A percentile compares a stretch with the other conserved stretches of the same genome.
Evolutionary conservation across 2,329 filamentous ascomycete genomes (phyloP).

Genomic region (Microdochium nivale): DNA sequence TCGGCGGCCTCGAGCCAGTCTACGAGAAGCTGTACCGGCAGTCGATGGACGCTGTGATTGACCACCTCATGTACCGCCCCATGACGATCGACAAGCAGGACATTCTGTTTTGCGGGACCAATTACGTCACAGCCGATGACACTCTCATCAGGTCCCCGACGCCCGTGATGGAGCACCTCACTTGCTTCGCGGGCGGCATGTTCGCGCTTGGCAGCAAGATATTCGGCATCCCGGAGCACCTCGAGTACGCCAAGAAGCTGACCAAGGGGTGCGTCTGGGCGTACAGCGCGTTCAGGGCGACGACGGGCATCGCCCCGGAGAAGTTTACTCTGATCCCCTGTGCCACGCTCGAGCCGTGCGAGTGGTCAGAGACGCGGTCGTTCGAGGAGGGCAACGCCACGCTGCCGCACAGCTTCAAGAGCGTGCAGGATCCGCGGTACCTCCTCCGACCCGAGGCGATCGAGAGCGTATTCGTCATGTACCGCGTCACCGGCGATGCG

Average conservation of each 20-base stretch:
- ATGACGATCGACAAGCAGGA: constrained; percentile 53
- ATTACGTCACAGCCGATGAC: constrained; percentile 14
- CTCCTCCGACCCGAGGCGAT: constrained; percentile 42
- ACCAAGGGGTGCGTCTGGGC: constrained; percentile 51
- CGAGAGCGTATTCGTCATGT: constrained; percentile 45
- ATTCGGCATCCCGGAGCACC: constrained; percentile 34
- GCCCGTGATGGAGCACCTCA: constrained; percentile 31
- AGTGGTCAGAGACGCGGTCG: constrained; percentile 8
- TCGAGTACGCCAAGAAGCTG: constrained; percentile 36
- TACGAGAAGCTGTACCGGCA: constrained; percentile 58
- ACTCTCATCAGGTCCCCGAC: constrained; percentile 13
- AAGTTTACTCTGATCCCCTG: constrained; percentile 33
- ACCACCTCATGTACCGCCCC: constrained; percentile 61
- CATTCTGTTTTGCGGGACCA: constrained; percentile 51
- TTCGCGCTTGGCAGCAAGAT: constrained; percentile 34
- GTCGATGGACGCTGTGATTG: constrained; percentile 49
- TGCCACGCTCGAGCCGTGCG: constrained; percentile 31
- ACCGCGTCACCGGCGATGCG: constrained; percentile 38
- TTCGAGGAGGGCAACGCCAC: constrained; percentile 10
- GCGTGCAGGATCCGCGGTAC: constrained; percentile 40
- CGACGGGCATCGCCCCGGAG: constrained; percentile 53
- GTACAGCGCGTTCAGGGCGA: constrained; percentile 41
- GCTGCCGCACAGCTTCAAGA: constrained; percentile 52
- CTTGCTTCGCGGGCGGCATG: constrained; percentile 41
- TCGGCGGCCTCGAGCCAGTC: constrained; percentile 51